Evolutionary conservation across 2,329 filamentous ascomycete species (phyloP), one percentile per base, ranked within the genome.

Genomic region (Elsinoe necatrix): DNA sequence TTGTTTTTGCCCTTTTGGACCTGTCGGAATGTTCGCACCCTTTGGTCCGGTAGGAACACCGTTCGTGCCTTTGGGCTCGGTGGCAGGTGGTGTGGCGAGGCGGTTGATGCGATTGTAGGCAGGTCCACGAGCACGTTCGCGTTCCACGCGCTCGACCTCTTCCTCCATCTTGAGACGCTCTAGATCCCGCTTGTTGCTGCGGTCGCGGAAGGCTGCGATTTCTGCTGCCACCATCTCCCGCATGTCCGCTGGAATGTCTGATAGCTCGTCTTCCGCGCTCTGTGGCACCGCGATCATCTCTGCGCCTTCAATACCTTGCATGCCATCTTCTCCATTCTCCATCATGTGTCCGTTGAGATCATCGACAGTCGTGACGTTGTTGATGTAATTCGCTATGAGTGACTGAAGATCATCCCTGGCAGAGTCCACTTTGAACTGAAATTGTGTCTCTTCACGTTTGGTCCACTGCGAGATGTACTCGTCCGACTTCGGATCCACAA

Each of bases 181-280:
- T 66, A 95, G 75, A 67, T 98, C 93, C 37, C 92, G 81, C 60
- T 87, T 83, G 59, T 84, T 95, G 63, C 92, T 96, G 18, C 92
- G 81, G 63, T 98, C 93, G 62, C 93, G 81, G 75, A 98, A 98
- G 0, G 91, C 88, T 0, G 89, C 85, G 65, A 98, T 98, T 69
- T 98, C 95, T 57, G 86, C 86, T 0, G 93, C 89, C 14, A 98
- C 93, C 0, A 89, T 91, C 68, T 95, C 93, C 21, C 93, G 85
- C 89, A 95, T 95, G 68, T 97, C 93, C 0, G 89, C 86, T 0
- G 93, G 93, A 48, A 98, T 96, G 65, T 98, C 93, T 18, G 91
- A 86, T 43, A 98, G 77, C 67, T 98, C 93, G 66, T 98, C 95
- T 61, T 98, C 93, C 9, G 69, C 65, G 14, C 64, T 82, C 0